Conservation (phyloP, 202 grass and related monocot species). For the Brachypodium distachyon region DNA sequence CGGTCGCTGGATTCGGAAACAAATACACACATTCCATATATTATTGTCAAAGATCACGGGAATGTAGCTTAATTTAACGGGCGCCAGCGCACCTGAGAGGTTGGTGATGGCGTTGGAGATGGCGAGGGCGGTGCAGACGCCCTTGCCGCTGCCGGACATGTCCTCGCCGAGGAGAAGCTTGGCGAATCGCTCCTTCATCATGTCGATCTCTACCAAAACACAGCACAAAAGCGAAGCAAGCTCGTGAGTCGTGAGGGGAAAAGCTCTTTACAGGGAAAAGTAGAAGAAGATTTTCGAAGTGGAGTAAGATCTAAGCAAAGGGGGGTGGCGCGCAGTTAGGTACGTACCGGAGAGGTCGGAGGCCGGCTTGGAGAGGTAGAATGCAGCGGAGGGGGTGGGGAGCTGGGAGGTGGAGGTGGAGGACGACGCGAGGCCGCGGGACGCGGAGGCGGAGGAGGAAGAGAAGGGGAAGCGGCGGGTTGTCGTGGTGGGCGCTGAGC, state of each 20-base stretch:
- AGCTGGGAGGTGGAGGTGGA: conserved; percentile 53
- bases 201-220: conserved; percentile 64
- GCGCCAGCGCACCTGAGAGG: conserved; percentile 55
- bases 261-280: neutral
- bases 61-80: conserved; percentile 7
- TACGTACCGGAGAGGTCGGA: conserved; percentile 69
- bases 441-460: conserved; percentile 41
- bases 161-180: conserved; percentile 99
- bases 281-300: neutral
- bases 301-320: conserved; percentile 49
- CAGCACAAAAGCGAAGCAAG: neutral
- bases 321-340: neutral
- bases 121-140: conserved; percentile 96
- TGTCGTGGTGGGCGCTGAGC: conserved; percentile 32
- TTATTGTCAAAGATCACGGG: neutral
- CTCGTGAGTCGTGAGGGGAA: conserved; percentile 4
- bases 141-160: conserved; percentile 99
- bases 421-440: conserved; percentile 49
- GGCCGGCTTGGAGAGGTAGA: conserved; percentile 60
- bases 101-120: conserved; percentile 98
- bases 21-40: neutral
- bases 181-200: conserved; percentile 99
- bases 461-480: conserved; percentile 47
- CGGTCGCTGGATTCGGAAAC: conserved; percentile 50
- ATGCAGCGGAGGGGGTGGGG: conserved; percentile 47